phyloP scores from a whole-genome alignment of 1,284 basidiomycete species.

The Porodaedalea pini region DNA sequence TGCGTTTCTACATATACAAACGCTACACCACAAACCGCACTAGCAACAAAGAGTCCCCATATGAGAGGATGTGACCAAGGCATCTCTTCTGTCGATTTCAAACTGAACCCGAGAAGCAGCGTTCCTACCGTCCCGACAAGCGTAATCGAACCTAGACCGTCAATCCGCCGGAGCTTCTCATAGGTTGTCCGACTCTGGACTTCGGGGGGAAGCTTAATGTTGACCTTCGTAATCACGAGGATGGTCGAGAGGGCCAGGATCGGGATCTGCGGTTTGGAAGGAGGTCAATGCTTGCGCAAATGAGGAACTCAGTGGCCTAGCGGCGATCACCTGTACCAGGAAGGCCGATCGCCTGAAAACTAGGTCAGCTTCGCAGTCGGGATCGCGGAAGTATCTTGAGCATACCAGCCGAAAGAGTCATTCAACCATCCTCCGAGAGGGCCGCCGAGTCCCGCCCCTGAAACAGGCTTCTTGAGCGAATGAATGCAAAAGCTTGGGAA shows the following conservation, averaged over 20 bases:
- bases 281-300: constrained; percentile 22
- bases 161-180: constrained; percentile 74
- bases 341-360: constrained; percentile 60
- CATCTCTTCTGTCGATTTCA: constrained; percentile 79
- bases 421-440: constrained; percentile 87
- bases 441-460: constrained; percentile 73
- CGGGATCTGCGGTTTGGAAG: constrained; percentile 52
- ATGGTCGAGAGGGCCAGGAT: constrained; percentile 65
- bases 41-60: constrained; percentile 57
- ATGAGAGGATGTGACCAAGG: constrained; percentile 73
- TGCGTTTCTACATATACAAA: constrained; percentile 76
- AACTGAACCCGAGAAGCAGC: constrained; percentile 71
- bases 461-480: constrained; percentile 3
- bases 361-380: constrained; percentile 16
- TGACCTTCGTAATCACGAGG: constrained; percentile 72
- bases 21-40: constrained; percentile 47
- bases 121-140: constrained; percentile 73
- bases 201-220: constrained; percentile 59
- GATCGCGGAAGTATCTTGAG: constrained; percentile 10
- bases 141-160: constrained; percentile 77
- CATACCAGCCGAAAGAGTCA: constrained; percentile 80
- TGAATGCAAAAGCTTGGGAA: not conserved
- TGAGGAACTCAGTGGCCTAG: constrained; percentile 14
- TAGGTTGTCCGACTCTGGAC: constrained; percentile 54
- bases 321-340: constrained; percentile 54